Percentiles rank a stretch among this genome's conserved stretches.
These are phyloP conservation scores for Pseudopithomyces maydicus DNA, from an alignment of 2,329 filamentous ascomycete species.

Conservation along the genomic window DNA sequence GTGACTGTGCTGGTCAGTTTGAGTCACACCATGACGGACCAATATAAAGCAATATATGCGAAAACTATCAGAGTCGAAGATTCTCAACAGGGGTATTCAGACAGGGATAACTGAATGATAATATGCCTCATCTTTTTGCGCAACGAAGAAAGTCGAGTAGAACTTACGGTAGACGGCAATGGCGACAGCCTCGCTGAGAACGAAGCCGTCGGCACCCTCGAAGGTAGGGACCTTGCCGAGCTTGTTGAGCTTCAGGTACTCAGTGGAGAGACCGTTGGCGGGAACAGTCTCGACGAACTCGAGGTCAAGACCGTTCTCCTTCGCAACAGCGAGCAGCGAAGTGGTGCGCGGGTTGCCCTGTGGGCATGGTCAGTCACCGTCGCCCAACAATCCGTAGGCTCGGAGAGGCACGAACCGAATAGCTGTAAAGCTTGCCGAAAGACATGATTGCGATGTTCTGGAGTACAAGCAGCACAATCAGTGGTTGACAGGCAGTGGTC, in stretches of 20 bases:
- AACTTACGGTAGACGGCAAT: constrained; percentile 97
- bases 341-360: constrained; percentile 90
- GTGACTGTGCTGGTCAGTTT: constrained; percentile 68
- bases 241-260: constrained; percentile 85
- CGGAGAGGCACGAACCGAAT: constrained; percentile 56
- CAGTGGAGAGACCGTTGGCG: constrained; percentile 66
- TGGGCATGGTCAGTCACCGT: constrained; percentile 30
- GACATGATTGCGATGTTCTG: constrained; percentile 69
- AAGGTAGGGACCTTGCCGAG: constrained; percentile 94
- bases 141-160: constrained; percentile 28
- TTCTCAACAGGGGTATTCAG: constrained; percentile 93
- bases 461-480: constrained; percentile 36
- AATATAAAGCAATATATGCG: constrained; percentile 41
- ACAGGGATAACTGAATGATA: constrained; percentile 74
- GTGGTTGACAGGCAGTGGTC: constrained; percentile 26
- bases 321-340: constrained; percentile 88
- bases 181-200: constrained; percentile 87
- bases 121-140: constrained; percentile 69
- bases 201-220: constrained; percentile 87
- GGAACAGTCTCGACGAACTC: constrained; percentile 78
- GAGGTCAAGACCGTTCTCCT: constrained; percentile 94
- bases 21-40: constrained; percentile 31
- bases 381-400: not conserved
- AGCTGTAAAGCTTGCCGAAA: constrained; percentile 97
- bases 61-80: constrained; percentile 78